Base-by-base conservation (phyloP, 1,284 basidiomycete genomes). In the Ustilago cynodontis region DNA sequence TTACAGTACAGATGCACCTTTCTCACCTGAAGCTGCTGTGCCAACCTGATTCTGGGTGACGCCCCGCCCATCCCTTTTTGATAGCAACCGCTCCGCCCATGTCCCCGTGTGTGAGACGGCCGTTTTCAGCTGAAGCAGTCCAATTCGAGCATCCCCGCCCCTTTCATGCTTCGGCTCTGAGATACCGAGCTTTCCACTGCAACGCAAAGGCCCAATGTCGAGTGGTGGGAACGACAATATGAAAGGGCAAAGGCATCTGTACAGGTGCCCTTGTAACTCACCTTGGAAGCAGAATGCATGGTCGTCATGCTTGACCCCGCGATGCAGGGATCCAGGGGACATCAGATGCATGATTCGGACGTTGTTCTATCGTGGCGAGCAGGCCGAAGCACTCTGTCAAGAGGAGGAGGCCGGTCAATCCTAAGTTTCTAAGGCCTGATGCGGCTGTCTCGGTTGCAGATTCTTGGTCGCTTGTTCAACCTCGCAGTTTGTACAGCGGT, bases 151-250 rank as follows among this genome's bases (percentile, higher is more conserved):
- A 18, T 20, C 51, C 18, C 26, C 33, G 31, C 51, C 51, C 29
- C 51, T 31, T 52, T 35, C 29, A 33, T 52, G 51, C 29, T 28
- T 33, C n/a, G 51, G 31, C 11, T 33, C 26, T 52, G n/a, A 24
- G 33, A 35, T 35, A 16, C 51, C 51, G 51, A 52, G 13, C n/a
- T n/a, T 6, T 18, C 7, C 11, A 33, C 31, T 33, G 31, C 31
- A 33, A 33, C 11, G 31, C 31, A 52, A 14, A 37, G 14, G 8
- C 35, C 35, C 35, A 37, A 6, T 37, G 35, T 13, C 35, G 35
- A 37, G 14, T 14, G 35, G 14, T 37, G 35, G 35, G 14, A 37
- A 8, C 14, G 9, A 16, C 35, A 37, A 37, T 6, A 13, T 37
- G 35, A 13, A 37, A 37, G 11, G 14, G 35, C 35, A 6, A 37